These are phyloP conservation scores for Zymoseptoria pseudotritici DNA, from an alignment of 2,329 filamentous ascomycete genomes.

Conservation along the genomic window DNA sequence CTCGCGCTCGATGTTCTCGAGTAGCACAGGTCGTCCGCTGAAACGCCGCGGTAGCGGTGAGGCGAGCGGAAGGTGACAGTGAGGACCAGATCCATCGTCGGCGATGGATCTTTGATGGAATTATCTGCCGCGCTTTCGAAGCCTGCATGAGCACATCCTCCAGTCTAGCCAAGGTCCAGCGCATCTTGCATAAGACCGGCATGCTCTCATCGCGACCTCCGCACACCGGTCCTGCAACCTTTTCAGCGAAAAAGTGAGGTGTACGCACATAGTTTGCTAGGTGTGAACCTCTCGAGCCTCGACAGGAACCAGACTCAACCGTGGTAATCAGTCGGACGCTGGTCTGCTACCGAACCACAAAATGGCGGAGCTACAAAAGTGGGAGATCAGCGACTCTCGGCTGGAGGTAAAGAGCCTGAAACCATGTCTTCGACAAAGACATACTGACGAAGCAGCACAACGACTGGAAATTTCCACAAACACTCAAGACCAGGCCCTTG, in stretches of 20 bases:
- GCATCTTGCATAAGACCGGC: conserved; percentile 9
- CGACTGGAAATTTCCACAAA: conserved; percentile 25
- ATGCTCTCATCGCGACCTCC: conserved; percentile 1
- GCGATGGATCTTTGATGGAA: not conserved
- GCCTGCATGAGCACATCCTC: conserved; percentile 1
- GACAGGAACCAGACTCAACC: not conserved
- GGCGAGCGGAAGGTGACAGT: not conserved
- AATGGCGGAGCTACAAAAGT: conserved; percentile 23
- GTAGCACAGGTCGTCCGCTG: not conserved
- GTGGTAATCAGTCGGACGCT: not conserved
- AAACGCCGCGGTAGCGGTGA: not conserved
- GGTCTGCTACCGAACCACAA: not conserved
- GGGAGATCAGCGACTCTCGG: conserved; percentile 27
- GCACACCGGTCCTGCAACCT: conserved; percentile 1
- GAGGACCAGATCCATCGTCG: not conserved
- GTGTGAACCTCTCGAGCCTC: not conserved
- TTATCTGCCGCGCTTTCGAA: not conserved
- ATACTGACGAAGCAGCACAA: conserved; percentile 16
- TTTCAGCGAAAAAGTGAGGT: not conserved
- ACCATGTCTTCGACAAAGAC: conserved; percentile 1
- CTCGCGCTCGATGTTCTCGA: not conserved
- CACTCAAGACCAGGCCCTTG: conserved; percentile 24
- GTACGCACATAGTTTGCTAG: conserved; percentile 5
- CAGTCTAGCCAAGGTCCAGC: conserved; percentile 7
- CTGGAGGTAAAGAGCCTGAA: conserved; percentile 19